Evolutionary conservation across 805 yeast genomes (phyloP), one percentile per base, ranked within the genome.

Genomic region (Spathaspora sp.): DNA sequence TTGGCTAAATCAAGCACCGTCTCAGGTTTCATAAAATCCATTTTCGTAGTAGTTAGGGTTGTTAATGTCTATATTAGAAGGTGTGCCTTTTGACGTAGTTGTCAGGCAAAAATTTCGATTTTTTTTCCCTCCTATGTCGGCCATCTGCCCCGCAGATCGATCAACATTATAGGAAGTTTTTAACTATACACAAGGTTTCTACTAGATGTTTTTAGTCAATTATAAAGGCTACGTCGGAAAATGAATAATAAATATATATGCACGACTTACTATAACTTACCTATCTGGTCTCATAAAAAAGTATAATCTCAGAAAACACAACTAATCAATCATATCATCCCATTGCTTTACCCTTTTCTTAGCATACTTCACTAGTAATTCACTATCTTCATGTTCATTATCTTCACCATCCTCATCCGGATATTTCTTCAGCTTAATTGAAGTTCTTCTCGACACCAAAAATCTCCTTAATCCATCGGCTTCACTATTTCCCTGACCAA

Each of bases 11-110:
- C 81, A 48, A 94, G 77, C 6, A 89, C 97, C 0, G 96, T 81
- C 47, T 86, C 87, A 16, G 96, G 94, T 58, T 84, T 82, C 66
- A 80, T 79, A 67, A 91, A 92, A 70, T 92, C 96, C 97, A 92
- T 90, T 17, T 32, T 57, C 49, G 29, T 9, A 2, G 14, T 45
- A 20, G 3, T 23, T 40, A 40, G 18, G 3, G 11, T 16, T 20
- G 23, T 19, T 40, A 42, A 7, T 7, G 7, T 7, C 18, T 42
- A 23, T 23, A 23, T 12, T n/a, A n/a, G n/a, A n/a, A n/a, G n/a
- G 43, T 6, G 11, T 9, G 17, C 23, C n/a, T 17, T 18, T 18
- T 17, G 12, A 40, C 10, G 14, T 40, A 10, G 5, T 40, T 10
- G 2, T 40, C n/a, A n/a, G n/a, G n/a, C n/a, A 11, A 17, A 40